Percentiles rank a stretch among this genome's conserved stretches.
These are phyloP conservation scores for Chamaecyparis obtusa DNA, from an alignment of 75 land plant species.

Conservation along the genomic window DNA sequence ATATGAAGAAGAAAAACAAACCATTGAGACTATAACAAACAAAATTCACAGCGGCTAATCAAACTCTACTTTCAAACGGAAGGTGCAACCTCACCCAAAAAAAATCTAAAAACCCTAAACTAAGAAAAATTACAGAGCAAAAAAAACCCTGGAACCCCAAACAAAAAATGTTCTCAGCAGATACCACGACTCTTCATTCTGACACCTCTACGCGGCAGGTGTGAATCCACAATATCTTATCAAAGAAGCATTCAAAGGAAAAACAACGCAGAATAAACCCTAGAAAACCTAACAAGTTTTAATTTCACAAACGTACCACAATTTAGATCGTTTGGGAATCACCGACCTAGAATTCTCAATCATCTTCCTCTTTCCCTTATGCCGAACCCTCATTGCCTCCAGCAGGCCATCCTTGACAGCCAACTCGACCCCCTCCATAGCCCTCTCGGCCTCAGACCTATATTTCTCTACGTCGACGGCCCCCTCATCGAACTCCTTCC, in stretches of 20 bases:
- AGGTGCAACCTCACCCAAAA: no score
- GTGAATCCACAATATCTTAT: neutral
- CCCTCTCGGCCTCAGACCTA: constrained; percentile 52
- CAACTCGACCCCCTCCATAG: constrained; percentile 58
- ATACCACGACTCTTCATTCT: neutral
- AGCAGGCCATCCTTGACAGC: constrained; percentile 15
- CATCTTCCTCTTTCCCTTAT: constrained; percentile 18
- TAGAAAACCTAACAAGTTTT: neutral
- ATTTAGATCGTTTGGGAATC: neutral
- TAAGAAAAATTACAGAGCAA: no score
- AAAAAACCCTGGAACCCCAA: neutral
- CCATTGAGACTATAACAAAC: no score
- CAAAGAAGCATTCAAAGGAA: neutral
- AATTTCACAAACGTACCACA: constrained; percentile 10
- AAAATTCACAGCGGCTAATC: no score
- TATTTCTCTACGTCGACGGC: constrained; percentile 68
- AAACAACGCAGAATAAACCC: neutral
- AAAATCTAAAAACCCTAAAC: no score
- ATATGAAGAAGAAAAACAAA: no score
- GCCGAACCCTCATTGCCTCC: constrained; percentile 16
- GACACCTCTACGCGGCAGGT: neutral
- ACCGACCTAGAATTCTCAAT: neutral
- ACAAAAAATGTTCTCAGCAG: neutral
- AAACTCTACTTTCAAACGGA: no score
- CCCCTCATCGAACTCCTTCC: constrained; percentile 9